Evolutionary conservation across 768 basidiomycete species (phyloP).

Genomic region (Neoboletus magnificus): DNA sequence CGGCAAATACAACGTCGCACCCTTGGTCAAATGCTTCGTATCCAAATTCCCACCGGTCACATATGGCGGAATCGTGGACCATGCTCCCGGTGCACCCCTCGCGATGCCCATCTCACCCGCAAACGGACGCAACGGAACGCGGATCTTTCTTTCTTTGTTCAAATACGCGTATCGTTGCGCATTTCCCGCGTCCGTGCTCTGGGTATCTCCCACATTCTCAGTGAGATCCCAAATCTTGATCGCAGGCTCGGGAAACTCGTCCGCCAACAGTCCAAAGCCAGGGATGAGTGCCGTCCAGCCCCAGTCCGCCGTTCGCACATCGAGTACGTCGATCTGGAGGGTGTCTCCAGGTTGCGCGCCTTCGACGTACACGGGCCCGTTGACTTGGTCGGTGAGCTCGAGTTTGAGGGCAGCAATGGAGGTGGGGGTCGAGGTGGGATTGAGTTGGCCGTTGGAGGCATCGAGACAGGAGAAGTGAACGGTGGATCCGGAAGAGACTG

Average conservation of each 20-base stretch:
- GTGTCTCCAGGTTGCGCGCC: constrained; percentile 55
- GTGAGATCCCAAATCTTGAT: constrained; percentile 54
- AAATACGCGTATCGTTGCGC: constrained; percentile 42
- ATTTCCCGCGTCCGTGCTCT: constrained; percentile 17
- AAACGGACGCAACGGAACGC: constrained; percentile 53
- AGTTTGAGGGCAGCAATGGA: constrained; percentile 42
- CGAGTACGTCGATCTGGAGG: constrained; percentile 55
- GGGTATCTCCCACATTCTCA: constrained; percentile 14
- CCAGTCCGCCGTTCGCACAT: constrained; percentile 53
- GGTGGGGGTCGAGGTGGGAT: constrained; percentile 36
- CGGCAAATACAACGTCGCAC: constrained; percentile 56
- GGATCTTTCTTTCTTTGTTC: constrained; percentile 44
- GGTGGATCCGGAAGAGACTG: constrained; percentile 49
- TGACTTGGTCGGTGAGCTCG: constrained; percentile 53
- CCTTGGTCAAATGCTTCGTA: constrained; percentile 52
- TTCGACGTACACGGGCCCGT: constrained; percentile 54
- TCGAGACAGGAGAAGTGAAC: constrained; percentile 62
- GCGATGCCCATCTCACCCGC: constrained; percentile 66
- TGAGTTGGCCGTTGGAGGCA: constrained; percentile 60
- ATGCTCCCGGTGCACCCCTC: constrained; percentile 45
- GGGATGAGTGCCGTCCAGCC: constrained; percentile 61
- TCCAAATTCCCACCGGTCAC: constrained; percentile 61
- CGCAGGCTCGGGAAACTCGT: constrained; percentile 50
- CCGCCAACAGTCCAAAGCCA: constrained; percentile 55
- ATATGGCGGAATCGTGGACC: constrained; percentile 63